A percentile compares a stretch with the other conserved stretches of the same genome.
Conservation (phyloP, 1,284 basidiomycete species). For the Rhodotorula sp. region DNA sequence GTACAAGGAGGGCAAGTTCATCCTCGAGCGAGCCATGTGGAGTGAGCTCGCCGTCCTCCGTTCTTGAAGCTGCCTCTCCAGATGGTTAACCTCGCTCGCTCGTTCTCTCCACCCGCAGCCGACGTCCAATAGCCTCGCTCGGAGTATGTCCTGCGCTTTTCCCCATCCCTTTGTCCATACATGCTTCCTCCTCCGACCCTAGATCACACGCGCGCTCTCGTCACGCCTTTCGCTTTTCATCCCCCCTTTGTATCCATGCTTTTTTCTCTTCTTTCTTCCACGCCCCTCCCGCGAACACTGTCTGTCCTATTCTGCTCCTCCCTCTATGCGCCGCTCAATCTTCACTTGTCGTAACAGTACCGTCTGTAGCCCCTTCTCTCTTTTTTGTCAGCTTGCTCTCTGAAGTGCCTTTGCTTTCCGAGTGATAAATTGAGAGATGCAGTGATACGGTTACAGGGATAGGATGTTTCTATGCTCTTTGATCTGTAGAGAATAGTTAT, state of each 20-base stretch:
- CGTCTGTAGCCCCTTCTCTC: neutral
- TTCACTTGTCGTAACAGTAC: neutral
- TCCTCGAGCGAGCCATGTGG: constrained; percentile 76
- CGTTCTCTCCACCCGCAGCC: neutral
- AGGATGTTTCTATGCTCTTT: no score
- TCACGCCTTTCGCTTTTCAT: neutral
- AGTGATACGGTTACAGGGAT: no score
- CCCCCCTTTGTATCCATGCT: neutral
- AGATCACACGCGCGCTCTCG: neutral
- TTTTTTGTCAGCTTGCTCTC: neutral
- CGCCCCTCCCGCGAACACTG: neutral
- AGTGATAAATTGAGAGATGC: no score
- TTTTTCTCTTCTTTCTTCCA: neutral
- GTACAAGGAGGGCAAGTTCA: constrained; percentile 98
- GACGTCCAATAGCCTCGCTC: constrained; percentile 8
- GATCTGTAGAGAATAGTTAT: no score
- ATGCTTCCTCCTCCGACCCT: neutral
- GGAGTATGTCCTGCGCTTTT: neutral
- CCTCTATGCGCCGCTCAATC: neutral
- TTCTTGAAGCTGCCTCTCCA: no score
- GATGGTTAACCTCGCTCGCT: neutral
- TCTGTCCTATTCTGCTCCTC: neutral
- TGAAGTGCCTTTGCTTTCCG: neutral
- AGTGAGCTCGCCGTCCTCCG: constrained; percentile 5
- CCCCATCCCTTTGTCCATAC: neutral